A percentile compares a stretch with the other conserved stretches of the same genome.
Evolutionary conservation across 2,329 filamentous ascomycete species (phyloP).

Genomic region (Mycosphaerella arachidis): DNA sequence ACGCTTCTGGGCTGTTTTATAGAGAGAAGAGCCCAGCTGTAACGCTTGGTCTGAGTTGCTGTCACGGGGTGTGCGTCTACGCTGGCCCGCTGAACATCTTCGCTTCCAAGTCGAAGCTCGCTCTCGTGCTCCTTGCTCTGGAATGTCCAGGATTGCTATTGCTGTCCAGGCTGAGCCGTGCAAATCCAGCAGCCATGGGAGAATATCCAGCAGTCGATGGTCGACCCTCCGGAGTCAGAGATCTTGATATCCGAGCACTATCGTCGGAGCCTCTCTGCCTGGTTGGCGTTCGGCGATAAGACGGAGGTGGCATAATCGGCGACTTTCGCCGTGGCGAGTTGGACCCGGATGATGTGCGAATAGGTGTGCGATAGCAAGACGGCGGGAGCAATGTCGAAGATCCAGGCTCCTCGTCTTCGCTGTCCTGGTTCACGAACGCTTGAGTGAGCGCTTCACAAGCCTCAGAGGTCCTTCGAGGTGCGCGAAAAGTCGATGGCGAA

Average conservation of each 20-base stretch:
- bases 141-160: background rate
- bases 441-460: background rate
- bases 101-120: background rate
- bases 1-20: too few relatives aligned
- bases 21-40: too few relatives aligned
- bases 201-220: background rate
- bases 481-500: background rate
- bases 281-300: background rate
- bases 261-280: background rate
- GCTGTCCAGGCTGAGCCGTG: background rate
- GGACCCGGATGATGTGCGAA: background rate
- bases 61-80: background rate
- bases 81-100: background rate
- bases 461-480: background rate
- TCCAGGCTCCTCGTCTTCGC: background rate
- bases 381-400: background rate
- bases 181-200: background rate
- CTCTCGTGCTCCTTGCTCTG: background rate
- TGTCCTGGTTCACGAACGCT: background rate
- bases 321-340: background rate
- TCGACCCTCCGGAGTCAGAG: background rate
- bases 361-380: background rate
- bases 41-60: background rate
- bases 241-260: background rate
- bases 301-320: background rate